These are phyloP conservation scores for Begonia masoniana DNA, from an alignment of 306 rosid genomes.

Conservation along the genomic window DNA sequence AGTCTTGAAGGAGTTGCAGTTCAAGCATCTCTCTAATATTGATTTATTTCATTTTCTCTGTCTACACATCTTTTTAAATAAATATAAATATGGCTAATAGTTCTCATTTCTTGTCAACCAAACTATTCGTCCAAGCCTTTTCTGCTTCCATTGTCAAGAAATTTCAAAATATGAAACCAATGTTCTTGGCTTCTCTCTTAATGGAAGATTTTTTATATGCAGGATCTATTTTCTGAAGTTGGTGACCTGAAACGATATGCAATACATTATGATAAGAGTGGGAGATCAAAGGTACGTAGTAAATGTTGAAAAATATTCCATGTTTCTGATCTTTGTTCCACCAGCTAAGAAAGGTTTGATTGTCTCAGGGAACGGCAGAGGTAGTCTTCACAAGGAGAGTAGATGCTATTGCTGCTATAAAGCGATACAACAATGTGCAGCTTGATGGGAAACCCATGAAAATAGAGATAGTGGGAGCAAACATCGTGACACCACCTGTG, in stretches of 20 bases:
- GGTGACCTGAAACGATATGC: conserved; percentile 74
- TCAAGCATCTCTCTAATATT: no score
- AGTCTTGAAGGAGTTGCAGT: no score
- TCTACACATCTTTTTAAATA: no score
- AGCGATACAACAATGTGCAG: conserved; percentile 86
- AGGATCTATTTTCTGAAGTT: conserved; percentile 91
- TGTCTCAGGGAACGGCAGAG: conserved; percentile 86
- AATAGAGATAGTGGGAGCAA: conserved; percentile 88
- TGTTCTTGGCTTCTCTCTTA: background rate
- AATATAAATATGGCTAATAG: no score
- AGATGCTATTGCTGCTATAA: conserved; percentile 86
- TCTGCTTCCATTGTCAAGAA: no score
- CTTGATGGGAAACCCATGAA: conserved; percentile 93
- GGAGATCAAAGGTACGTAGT: conserved; percentile 84
- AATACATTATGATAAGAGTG: conserved; percentile 81
- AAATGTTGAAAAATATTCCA: conserved; percentile 14
- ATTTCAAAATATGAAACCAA: no score
- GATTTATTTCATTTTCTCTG: no score
- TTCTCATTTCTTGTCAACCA: no score
- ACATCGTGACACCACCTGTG: conserved; percentile 41
- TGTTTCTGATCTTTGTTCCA: conserved; percentile 18
- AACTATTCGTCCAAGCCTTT: no score
- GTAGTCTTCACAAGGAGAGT: conserved; percentile 64
- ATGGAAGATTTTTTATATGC: conserved; percentile 7
- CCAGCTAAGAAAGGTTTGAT: conserved; percentile 16